Evolutionary conservation across 169 alveolate genomes (phyloP), one percentile per base, ranked within the genome.

Genomic region (Plasmodium falciparum): DNA sequence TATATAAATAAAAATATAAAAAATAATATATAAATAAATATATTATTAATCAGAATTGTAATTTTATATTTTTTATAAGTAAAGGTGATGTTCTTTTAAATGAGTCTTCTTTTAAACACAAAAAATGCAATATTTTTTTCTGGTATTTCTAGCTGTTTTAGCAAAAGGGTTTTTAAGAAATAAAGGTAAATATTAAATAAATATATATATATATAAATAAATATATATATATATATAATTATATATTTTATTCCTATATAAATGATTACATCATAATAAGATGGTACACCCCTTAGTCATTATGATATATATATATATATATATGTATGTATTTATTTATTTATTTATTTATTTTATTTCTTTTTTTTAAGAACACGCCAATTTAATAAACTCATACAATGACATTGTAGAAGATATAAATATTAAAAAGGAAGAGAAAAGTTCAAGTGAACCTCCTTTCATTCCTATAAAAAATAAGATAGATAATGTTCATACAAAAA

Each of bases 141-240:
- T 80, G 11, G 17, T 61, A 15, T 11, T 80, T 7, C n/a, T 80
- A 39, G 58, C 43, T 17, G 11, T 80, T 59, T 52, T 54, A 45
- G 73, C 73, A 29, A 80, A 80, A 6, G 80, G 80, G 26, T 50
- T 80, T 54, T 45, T 80, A 43, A 29, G 78, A 61, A 69, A 80
- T 39, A 80, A 47, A 80, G 90, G 90, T 80, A 80, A 56, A 45
- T 12, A 49, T 12, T 7, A 29, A 70, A 3, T 33, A 33, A 5
- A 33, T 33, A 33, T 33, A 1, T 33, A 1, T 33, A 33, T 33
- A 33, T 1, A 33, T 5, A 33, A 3, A 33, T 33, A 33, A 3
- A 33, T 33, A 33, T 33, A 33, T 33, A 33, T 33, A 33, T 33
- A 5, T 33, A 33, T 33, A 0, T 33, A 33, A 2, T 0, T 33